phyloP scores from a whole-genome alignment of 345 rosid species.

The Turnera subulata region DNA sequence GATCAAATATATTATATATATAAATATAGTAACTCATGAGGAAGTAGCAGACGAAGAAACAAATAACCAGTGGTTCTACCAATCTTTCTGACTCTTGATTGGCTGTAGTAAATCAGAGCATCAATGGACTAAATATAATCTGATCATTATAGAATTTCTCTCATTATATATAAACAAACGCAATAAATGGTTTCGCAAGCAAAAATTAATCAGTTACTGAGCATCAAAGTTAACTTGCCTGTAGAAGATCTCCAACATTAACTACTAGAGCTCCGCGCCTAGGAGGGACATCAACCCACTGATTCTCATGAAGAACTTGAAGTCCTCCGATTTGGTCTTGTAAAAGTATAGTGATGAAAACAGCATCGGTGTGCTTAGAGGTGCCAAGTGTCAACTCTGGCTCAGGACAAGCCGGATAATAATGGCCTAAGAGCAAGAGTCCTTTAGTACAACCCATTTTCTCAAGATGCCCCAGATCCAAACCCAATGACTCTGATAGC shows the following conservation, averaged over 20 bases:
- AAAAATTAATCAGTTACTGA: no score
- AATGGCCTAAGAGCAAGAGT: constrained; percentile 2
- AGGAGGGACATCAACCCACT: constrained; percentile 12
- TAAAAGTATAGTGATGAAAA: constrained; percentile 10
- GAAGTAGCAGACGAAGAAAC: no score
- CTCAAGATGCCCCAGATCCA: constrained; percentile 1
- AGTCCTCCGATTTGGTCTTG: constrained; percentile 18
- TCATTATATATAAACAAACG: no score
- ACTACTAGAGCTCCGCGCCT: constrained; percentile 1
- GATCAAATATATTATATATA: no score
- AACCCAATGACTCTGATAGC: constrained; percentile 14
- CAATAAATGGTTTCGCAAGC: no score
- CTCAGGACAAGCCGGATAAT: constrained; percentile 15
- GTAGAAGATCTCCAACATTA: constrained; percentile 19
- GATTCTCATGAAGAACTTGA: constrained; percentile 10
- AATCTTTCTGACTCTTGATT: no score
- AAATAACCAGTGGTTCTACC: no score
- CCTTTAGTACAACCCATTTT: constrained; percentile 14
- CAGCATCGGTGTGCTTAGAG: constrained; percentile 1
- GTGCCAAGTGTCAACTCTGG: constrained; percentile 10
- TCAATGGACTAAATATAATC: no score
- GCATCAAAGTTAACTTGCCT: constrained; percentile 12
- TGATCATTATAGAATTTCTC: no score
- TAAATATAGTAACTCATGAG: no score
- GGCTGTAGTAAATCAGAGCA: no score